These are phyloP conservation scores for Aquilaria yunnanensis DNA, from an alignment of 345 rosid genomes.

Conservation along the genomic window DNA sequence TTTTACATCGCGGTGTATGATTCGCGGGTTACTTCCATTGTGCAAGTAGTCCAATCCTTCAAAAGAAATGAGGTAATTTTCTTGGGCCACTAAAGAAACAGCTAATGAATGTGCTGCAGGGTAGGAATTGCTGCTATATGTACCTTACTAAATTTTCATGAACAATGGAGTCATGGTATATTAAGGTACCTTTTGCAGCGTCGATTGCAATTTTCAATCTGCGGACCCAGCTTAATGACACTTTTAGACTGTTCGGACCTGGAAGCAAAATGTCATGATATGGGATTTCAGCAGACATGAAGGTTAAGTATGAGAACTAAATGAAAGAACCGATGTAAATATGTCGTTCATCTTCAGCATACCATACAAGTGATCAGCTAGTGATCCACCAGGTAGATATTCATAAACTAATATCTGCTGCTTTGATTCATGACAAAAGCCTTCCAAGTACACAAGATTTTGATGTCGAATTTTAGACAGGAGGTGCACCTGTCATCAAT, in stretches of 20 bases:
- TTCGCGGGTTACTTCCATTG: constrained; percentile 77
- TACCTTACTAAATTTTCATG: neutral
- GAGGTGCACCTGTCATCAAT: constrained; percentile 50
- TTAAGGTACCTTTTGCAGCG: constrained; percentile 76
- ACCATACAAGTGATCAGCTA: constrained; percentile 87
- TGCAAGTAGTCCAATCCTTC: constrained; percentile 90
- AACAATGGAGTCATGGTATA: neutral
- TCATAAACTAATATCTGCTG: constrained; percentile 88
- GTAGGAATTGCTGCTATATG: neutral
- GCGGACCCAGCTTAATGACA: constrained; percentile 78
- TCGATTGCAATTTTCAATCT: constrained; percentile 87
- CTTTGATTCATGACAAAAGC: constrained; percentile 77
- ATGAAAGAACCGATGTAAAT: neutral
- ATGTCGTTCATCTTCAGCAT: constrained; percentile 20
- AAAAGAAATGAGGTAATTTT: constrained; percentile 6
- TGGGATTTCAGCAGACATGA: neutral
- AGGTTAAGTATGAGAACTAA: too few relatives aligned
- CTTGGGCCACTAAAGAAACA: neutral
- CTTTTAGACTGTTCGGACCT: constrained; percentile 55
- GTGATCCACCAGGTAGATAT: constrained; percentile 78
- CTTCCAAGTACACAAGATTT: constrained; percentile 83
- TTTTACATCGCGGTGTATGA: constrained; percentile 86
- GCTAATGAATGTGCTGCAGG: neutral
- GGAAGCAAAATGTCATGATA: constrained; percentile 7
- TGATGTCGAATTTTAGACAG: constrained; percentile 76